Base-by-base conservation (phyloP, 2,329 filamentous ascomycete genomes). In the Exophiala sp. region DNA sequence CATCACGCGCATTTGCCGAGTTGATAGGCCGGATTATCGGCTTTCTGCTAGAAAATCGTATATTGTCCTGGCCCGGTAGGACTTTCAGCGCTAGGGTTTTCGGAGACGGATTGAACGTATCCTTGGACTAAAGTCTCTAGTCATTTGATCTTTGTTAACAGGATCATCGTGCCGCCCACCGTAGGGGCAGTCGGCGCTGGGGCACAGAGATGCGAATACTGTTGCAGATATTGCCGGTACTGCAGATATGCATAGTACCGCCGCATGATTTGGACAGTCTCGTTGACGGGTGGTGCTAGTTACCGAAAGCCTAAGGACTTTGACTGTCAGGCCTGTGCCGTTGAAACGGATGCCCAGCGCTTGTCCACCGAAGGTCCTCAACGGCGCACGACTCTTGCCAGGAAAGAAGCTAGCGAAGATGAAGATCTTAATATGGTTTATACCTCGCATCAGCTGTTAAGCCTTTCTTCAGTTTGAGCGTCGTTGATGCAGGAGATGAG, bases 131-230 rank as follows among this genome's bases (percentile, higher is more conserved):
- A 66, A 66, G 48, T 67, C 61, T 36, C 62, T 61, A 43, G 61
- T 54, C 21, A 66, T 58, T 29, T 55, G 50, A 57, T 65, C 60
- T n/a, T 64, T 65, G 51, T 63, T 65, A n/a, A 64, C 58, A 11
- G 62, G 54, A 34, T 46, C 39, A 6, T 61, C 62, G 11, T 62
- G 59, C 21, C 46, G 52, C 59, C 59, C 61, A 21, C 59, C 61
- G 44, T 52, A 63, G 36, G 54, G 54, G 38, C 57, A 63, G n/a
- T 53, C 12, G 14, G 43, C 46, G 34, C 44, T 8, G n/a, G 43
- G 9, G 21, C 38, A 39, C 20, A 12, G 33, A n/a, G 24, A 16
- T 33, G 40, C 16, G 16, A 18, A 18, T 18, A 18, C 16, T 18
- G 16, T 18, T 18, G 16, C 16, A 18, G 16, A 18, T 18, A 18